These are phyloP conservation scores for Rhodotorula sp. DNA, from an alignment of 1,284 basidiomycete species.

Conservation along the genomic window DNA sequence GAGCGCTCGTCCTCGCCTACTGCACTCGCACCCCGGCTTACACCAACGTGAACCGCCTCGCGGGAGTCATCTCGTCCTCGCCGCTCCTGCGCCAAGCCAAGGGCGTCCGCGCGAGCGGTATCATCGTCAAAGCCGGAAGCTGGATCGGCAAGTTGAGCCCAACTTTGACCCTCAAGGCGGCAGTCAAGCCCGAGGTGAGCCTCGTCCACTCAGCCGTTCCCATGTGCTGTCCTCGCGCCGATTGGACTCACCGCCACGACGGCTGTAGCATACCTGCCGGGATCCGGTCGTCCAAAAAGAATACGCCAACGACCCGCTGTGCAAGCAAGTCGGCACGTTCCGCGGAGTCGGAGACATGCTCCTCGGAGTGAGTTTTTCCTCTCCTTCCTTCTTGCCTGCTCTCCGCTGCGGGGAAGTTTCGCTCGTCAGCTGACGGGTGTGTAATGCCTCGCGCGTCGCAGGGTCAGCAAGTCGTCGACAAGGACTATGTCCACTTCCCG, in stretches of 20 bases:
- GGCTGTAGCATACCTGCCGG: constrained; percentile 39
- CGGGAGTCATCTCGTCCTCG: constrained; percentile 47
- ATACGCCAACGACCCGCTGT: constrained; percentile 45
- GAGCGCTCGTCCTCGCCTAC: constrained; percentile 47
- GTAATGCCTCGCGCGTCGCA: not conserved
- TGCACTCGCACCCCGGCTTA: constrained; percentile 44
- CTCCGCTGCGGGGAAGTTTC: too few relatives aligned
- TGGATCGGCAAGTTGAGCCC: constrained; percentile 37
- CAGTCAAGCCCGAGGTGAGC: constrained; percentile 40
- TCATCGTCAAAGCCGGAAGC: constrained; percentile 33
- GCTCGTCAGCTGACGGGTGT: not conserved
- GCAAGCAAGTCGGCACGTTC: constrained; percentile 42
- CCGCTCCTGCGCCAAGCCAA: constrained; percentile 47
- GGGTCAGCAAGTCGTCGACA: constrained; percentile 43
- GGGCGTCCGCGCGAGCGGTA: constrained; percentile 20
- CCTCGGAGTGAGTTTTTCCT: constrained; percentile 39
- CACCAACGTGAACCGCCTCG: constrained; percentile 44
- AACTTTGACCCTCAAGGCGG: constrained; percentile 34
- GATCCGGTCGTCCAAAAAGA: constrained; percentile 38
- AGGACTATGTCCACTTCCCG: constrained; percentile 47
- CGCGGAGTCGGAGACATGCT: constrained; percentile 48
- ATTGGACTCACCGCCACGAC: too few relatives aligned
- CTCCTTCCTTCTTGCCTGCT: too few relatives aligned
- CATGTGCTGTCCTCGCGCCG: too few relatives aligned
- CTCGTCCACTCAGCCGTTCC: too few relatives aligned